Base-by-base conservation (phyloP, 148 eudicot genomes). In the Salicornia ramosissima region DNA sequence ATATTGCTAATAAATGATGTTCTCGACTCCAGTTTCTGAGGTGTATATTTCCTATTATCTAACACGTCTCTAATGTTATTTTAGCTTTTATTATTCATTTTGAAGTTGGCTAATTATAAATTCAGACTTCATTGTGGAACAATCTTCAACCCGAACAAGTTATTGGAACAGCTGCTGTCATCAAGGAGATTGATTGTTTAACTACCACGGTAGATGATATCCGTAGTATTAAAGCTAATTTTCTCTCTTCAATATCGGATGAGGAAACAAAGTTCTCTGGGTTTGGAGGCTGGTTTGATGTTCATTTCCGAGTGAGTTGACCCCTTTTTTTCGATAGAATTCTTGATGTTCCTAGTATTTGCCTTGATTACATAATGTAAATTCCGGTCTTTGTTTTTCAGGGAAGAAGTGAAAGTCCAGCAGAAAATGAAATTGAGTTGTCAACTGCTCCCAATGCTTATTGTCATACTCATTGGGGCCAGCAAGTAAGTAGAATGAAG, bases 221-320 rank as follows among this genome's bases (percentile, higher is more conserved):
- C 72, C 84, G 77, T 58, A 70, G 33, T 52, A 78, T 94, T 56
- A 72, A 71, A 79, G 78, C 96, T 39, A 77, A 74, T 14, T 24
- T 94, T 74, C 77, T 86, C 39, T 82, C 90, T 25, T 78, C 86
- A 55, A 84, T 94, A 62, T 64, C 73, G 42, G 79, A 71, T 68
- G 88, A 83, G 59, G 72, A 86, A 63, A 73, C 84, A 19, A 80
- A 84, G 76, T 78, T 94, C 40, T 82, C 93, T 64, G 99, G 99
- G 18, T 91, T 87, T 79, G 86, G 80, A 62, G 99, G 99, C 66
- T 94, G 99, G 99, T 94, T 94, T 85, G 99, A 94, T 80, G 99
- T 94, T 68, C 99, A 91, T 80, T 94, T 94, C 81, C 88, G 88
- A 72, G 99, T 94, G 79, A 91, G 96, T 90, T 64, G 34, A 69